Evolutionary conservation across 2,329 filamentous ascomycete species (phyloP).

Genomic region (Trematosphaeria pertusa): DNA sequence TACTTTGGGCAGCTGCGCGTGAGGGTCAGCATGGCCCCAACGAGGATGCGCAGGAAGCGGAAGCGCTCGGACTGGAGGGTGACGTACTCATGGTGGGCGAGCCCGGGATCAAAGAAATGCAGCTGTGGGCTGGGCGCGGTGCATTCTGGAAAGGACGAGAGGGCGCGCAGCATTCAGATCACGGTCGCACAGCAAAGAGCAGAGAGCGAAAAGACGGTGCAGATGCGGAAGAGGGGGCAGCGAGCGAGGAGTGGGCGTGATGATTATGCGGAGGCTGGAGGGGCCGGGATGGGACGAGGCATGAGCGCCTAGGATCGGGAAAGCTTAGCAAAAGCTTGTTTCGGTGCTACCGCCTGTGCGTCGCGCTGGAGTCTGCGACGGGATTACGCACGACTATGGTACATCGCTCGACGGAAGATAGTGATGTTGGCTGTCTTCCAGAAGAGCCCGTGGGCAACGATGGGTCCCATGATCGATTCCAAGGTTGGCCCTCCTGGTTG

Average conservation of each 20-base stretch:
- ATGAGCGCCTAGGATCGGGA: constrained; percentile 17
- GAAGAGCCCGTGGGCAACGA: too few relatives aligned
- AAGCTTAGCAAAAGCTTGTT: constrained; percentile 40
- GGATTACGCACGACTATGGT: too few relatives aligned
- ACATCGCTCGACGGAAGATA: background rate
- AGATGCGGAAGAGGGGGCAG: constrained; percentile 2
- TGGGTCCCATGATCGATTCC: too few relatives aligned
- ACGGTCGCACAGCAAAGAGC: background rate
- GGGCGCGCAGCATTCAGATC: background rate
- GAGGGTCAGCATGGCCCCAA: constrained; percentile 16
- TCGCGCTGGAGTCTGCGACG: too few relatives aligned
- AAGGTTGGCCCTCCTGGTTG: too few relatives aligned
- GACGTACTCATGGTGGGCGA: constrained; percentile 50
- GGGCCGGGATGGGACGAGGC: constrained; percentile 12
- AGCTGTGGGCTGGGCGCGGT: constrained; percentile 14
- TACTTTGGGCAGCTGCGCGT: constrained; percentile 40
- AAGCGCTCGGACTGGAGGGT: constrained; percentile 15
- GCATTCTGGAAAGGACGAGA: constrained; percentile 21
- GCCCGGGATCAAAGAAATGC: constrained; percentile 20
- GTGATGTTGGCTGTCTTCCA: background rate
- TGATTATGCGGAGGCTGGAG: constrained; percentile 29
- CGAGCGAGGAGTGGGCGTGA: background rate
- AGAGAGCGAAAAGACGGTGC: constrained; percentile 1
- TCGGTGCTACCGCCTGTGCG: too few relatives aligned
- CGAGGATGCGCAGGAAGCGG: constrained; percentile 2